Percentiles rank a stretch among this genome's conserved stretches.
phyloP scores from a whole-genome alignment of 169 alveolate genomes.

The Perkinsus marinus region DNA sequence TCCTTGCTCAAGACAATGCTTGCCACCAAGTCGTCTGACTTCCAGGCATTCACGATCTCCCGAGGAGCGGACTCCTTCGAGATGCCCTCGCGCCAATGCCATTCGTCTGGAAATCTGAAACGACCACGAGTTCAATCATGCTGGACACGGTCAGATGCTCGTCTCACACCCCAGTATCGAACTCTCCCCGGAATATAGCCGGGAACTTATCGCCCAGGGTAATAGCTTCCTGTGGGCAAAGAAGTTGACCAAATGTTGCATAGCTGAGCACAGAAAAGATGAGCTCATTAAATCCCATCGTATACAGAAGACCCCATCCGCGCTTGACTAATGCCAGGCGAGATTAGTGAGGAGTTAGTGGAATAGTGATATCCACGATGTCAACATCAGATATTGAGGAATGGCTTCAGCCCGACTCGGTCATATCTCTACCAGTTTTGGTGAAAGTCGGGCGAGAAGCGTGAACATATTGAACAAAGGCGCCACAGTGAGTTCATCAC shows the following conservation, averaged over 20 bases:
- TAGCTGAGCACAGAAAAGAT: not conserved
- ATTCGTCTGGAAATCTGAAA: not conserved
- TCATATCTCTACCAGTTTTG: no score
- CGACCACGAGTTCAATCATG: not conserved
- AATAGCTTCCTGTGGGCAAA: not conserved
- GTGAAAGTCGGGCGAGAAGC: no score
- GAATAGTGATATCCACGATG: no score
- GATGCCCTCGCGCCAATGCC: slow-evolving; percentile 9
- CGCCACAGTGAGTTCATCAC: not conserved
- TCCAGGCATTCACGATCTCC: slow-evolving; percentile 5
- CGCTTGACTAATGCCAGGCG: no score
- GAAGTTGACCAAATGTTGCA: not conserved
- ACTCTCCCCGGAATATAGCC: not conserved
- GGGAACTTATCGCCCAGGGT: not conserved
- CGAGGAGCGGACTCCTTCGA: not conserved
- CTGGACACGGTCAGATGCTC: not conserved
- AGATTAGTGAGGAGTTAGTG: no score
- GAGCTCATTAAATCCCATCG: no score
- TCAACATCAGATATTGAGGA: no score
- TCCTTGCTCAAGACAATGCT: not conserved
- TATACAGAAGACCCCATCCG: no score
- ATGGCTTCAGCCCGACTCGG: no score
- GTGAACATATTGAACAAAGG: no score
- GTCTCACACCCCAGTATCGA: not conserved
- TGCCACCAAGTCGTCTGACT: not conserved